Evolutionary conservation across 2,329 filamentous ascomycete genomes (phyloP).

Genomic region (Colletotrichum aenigma): DNA sequence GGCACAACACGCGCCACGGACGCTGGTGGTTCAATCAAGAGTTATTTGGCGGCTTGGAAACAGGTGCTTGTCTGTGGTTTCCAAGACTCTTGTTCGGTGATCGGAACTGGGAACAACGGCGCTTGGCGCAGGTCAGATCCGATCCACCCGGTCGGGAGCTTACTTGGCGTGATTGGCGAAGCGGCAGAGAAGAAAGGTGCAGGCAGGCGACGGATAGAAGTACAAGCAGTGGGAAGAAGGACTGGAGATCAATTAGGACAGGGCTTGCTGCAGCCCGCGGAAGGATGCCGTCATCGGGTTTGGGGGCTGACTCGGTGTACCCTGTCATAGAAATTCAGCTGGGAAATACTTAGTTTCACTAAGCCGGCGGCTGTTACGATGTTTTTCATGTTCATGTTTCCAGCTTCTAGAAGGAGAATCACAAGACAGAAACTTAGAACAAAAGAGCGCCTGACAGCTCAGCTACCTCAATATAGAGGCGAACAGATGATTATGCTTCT

Average conservation of each 20-base stretch:
- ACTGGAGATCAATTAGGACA: not conserved
- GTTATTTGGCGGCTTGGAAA: not conserved
- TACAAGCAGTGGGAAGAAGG: not conserved
- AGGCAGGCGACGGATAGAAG: not conserved
- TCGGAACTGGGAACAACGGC: not conserved
- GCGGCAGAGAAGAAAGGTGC: not conserved
- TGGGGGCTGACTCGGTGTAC: not conserved
- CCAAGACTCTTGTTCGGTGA: not conserved
- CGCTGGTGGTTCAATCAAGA: conserved; percentile 7
- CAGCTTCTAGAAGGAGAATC: not conserved
- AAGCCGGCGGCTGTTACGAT: not conserved
- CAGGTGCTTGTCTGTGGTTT: not conserved
- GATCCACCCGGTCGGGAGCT: conserved; percentile 10
- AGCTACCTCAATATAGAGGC: not conserved
- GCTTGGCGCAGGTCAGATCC: conserved; percentile 8
- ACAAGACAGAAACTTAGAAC: not conserved
- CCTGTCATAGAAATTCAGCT: not conserved
- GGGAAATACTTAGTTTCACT: not conserved
- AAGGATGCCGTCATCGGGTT: not conserved
- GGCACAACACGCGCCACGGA: not conserved
- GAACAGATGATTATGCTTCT: not conserved
- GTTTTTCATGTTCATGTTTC: not conserved
- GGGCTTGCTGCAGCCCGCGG: not conserved
- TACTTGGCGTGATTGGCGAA: conserved; percentile 12
- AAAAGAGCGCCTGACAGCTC: not conserved